Evolutionary conservation across 2,329 filamentous ascomycete genomes (phyloP).

Genomic region (Trichoderma sp.): DNA sequence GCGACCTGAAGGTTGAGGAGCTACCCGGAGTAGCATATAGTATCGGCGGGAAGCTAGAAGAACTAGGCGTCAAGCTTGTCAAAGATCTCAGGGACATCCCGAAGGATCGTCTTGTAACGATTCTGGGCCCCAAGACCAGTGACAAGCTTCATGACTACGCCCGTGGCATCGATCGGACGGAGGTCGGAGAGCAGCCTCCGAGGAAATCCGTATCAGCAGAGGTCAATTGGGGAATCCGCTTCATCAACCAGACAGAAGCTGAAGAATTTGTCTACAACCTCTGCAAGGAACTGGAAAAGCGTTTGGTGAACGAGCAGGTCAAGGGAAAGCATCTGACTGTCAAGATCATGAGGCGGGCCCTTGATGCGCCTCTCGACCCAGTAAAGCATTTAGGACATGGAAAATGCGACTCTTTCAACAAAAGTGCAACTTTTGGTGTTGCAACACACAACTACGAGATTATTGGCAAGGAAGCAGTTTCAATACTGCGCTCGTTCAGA

Average conservation of each 20-base stretch:
- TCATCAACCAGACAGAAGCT: slow-evolving; percentile 86
- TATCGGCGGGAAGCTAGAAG: slow-evolving; percentile 82
- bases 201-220: slow-evolving; percentile 96
- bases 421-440: slow-evolving; percentile 77
- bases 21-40: slow-evolving; percentile 92
- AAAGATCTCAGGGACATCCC: slow-evolving; percentile 76
- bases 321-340: slow-evolving; percentile 86
- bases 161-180: slow-evolving; percentile 78
- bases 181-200: slow-evolving; percentile 81
- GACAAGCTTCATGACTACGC: slow-evolving; percentile 89
- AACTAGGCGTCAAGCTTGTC: slow-evolving; percentile 77
- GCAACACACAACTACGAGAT: slow-evolving; percentile 72
- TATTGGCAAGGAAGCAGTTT: slow-evolving; percentile 79
- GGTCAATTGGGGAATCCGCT: slow-evolving; percentile 97
- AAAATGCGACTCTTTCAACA: slow-evolving; percentile 92
- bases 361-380: slow-evolving; percentile 85
- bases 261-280: slow-evolving; percentile 87
- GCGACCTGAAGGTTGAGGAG: slow-evolving; percentile 72
- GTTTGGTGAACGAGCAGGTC: slow-evolving; percentile 78
- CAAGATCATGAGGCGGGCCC: slow-evolving; percentile 87
- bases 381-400: slow-evolving; percentile 93
- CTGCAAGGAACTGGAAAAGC: slow-evolving; percentile 77
- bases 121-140: slow-evolving; percentile 87
- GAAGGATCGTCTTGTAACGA: slow-evolving; percentile 69
- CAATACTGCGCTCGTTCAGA: slow-evolving; percentile 74